phyloP scores from a whole-genome alignment of 139 green algal genomes.

The Auxenochlorella pyrenoidosa region DNA sequence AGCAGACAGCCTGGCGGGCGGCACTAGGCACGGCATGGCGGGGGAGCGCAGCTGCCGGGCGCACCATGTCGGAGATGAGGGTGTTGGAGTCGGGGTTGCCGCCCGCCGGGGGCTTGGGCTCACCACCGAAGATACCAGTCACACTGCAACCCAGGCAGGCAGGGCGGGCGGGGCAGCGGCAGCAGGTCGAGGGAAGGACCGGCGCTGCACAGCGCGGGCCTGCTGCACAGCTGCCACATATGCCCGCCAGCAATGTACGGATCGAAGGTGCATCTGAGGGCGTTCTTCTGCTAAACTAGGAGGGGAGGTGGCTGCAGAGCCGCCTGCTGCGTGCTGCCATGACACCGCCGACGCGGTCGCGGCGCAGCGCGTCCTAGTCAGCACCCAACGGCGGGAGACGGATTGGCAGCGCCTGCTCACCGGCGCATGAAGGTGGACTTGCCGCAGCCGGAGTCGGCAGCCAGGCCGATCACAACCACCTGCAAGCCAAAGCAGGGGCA shows the following conservation, averaged over 20 bases:
- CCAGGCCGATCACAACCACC: conserved; percentile 94
- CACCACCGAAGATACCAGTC: conserved; percentile 97
- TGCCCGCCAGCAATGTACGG: too few species aligned
- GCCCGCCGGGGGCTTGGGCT: conserved; percentile 87
- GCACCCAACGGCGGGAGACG: neutral
- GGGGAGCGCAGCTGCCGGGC: too few species aligned
- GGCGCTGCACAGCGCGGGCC: too few species aligned
- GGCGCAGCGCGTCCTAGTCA: neutral
- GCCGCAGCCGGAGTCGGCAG: conserved; percentile 98
- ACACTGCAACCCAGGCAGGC: conserved; percentile 63
- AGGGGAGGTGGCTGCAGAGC: too few species aligned
- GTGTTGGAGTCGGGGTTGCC: conserved; percentile 99
- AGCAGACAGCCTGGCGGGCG: too few species aligned
- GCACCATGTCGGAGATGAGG: conserved; percentile 92
- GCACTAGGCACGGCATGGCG: too few species aligned
- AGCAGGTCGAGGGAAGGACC: neutral
- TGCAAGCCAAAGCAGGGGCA: neutral
- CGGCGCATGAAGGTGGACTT: conserved; percentile 99
- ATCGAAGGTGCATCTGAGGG: too few species aligned
- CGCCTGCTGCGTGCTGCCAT: too few species aligned
- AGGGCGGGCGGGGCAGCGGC: neutral
- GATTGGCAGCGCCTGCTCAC: neutral
- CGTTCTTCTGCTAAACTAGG: too few species aligned
- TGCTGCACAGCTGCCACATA: too few species aligned
- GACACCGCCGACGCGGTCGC: too few species aligned